Base-by-base conservation (phyloP, 371 early-diverging fungal genomes). In the Mortierella sp. region DNA sequence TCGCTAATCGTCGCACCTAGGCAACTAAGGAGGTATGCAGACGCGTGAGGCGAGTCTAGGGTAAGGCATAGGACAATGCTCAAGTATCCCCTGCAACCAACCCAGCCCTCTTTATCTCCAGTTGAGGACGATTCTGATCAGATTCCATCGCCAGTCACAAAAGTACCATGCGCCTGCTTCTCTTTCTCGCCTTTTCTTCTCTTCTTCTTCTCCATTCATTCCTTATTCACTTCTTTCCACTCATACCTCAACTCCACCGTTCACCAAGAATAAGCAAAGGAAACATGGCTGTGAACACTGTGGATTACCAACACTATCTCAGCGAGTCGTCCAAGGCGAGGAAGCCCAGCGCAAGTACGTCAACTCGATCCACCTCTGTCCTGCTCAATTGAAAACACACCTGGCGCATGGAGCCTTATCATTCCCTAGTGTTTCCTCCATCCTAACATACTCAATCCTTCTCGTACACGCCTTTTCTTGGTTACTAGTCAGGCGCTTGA, bases 321-420 rank as follows among this genome's bases (percentile, higher is more conserved):
- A 87, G 87, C 77, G 75, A 86, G 64, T 53, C 66, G 24, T 86
- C 87, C 41, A 74, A 87, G 67, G 82, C 86, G 11, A 80, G 89
- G 67, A 85, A 86, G 43, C 86, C 87, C 1, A 79, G 87, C 53
- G 86, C 87, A 26, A 87, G 88, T 88, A 86, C 68, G 80, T 29
- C 64, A 14, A 43, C 14, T 7, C 14, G 2, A n/a, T 71, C 13
- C n/a, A 9, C 44, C 11, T 68, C 37, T 16, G 9, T 11, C 29
- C 22, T 66, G 13, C 26, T 2, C 8, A 34, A n/a, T n/a, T 61
- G 6, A 67, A 41, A 41, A 31, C 13, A 19, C 10, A 29, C 58
- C n/a, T n/a, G n/a, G n/a, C n/a, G n/a, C n/a, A n/a, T n/a, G n/a
- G n/a, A n/a, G 29, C 19, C 29, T 37, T 34, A 2, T n/a, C 26